phyloP scores from a whole-genome alignment of 352 stramenopile genomes.

The Globisporangium splendens region DNA sequence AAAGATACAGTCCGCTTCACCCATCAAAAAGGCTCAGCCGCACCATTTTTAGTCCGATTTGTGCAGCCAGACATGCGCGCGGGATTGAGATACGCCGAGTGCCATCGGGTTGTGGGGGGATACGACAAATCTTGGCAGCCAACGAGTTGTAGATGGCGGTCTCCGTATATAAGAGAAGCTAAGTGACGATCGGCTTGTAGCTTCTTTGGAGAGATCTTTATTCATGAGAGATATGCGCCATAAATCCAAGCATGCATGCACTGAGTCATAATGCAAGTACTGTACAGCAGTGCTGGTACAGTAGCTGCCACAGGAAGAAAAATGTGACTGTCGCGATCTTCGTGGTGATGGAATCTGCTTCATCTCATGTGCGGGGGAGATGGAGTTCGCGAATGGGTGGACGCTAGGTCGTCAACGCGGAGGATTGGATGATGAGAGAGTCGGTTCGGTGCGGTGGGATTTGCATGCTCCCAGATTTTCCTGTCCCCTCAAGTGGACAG shows the following conservation, averaged over 20 bases:
- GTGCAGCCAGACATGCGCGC: not conserved
- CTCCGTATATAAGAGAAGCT: too few species aligned
- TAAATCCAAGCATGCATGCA: not conserved
- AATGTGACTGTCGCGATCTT: slow-evolving; percentile 5
- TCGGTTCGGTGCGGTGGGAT: not conserved
- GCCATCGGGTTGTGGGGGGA: too few species aligned
- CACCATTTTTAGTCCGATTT: not conserved
- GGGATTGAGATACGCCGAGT: not conserved
- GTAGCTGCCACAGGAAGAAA: not conserved
- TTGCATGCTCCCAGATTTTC: not conserved
- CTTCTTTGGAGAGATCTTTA: too few species aligned
- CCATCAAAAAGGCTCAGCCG: not conserved
- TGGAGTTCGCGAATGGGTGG: not conserved
- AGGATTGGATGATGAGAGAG: not conserved
- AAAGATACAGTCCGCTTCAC: not conserved
- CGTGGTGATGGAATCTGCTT: slow-evolving; percentile 7
- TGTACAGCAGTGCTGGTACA: not conserved
- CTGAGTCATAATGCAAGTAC: not conserved
- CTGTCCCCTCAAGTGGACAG: not conserved
- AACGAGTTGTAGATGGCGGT: too few species aligned
- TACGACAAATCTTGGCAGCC: too few species aligned
- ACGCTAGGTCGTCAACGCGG: not conserved
- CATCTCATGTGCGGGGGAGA: slow-evolving; percentile 1
- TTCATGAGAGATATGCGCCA: too few species aligned
- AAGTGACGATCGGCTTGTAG: too few species aligned